Evolutionary conservation across 2,329 filamentous ascomycete species (phyloP), one percentile per base, ranked within the genome.

Genomic region (Colletotrichum sp.): DNA sequence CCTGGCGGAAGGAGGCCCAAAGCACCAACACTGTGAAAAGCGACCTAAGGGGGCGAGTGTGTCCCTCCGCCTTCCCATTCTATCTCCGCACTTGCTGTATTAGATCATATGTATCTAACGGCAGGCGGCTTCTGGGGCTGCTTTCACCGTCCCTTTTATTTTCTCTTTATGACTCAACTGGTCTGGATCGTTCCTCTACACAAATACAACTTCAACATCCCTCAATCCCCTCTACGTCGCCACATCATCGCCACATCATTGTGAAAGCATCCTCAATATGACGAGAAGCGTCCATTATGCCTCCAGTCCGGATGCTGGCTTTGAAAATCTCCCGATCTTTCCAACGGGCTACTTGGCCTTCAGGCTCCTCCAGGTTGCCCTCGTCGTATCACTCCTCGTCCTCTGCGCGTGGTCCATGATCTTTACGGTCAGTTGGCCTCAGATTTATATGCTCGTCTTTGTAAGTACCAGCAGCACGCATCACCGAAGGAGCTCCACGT

Each of bases 331-430:
- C 43, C 43, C 43, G 43, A 21, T 52, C 43, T 52, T 52, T 24
- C n/a, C 43, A n/a, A 52, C 4, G 43, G 43, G 43, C n/a, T 52
- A 21, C 16, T 13, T 52, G n/a, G n/a, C 12, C 43, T 7, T 21
- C 43, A 52, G 43, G n/a, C 8, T 52, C 43, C 43, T 87, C 71
- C 87, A 90, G 80, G 82, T 90, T 21, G 77, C 89, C 18, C 77
- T 91, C 16, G 84, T 84, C 21, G 69, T 91, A 48, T 75, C 87
- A 43, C 82, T 88, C 32, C 81, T 91, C 3, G 89, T 85, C 16
- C 83, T 92, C 43, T 82, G 83, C 26, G 88, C 85, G 18, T n/a
- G 9, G 39, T 4, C 8, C 39, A n/a, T n/a, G 18, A n/a, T 43
- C 36, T 39, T 39, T 18, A 8, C 2, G 36, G 36, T 39, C 16